Percentiles rank a stretch among this genome's conserved stretches.
Evolutionary conservation across 495 filamentous ascomycete species (phyloP).

Genomic region (Pseudevernia furfuracea): DNA sequence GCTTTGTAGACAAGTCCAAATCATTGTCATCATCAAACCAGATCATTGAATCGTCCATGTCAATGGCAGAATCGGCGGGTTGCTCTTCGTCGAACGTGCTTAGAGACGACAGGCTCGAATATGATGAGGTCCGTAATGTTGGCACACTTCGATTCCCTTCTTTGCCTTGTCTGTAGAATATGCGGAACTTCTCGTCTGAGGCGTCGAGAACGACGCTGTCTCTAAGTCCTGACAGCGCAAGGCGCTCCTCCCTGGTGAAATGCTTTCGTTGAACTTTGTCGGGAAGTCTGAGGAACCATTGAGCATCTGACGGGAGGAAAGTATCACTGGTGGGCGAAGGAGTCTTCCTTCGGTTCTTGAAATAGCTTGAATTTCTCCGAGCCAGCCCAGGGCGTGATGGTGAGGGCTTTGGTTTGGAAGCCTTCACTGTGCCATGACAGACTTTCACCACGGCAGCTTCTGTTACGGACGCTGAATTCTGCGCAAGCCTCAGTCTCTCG

Average conservation of each 20-base stretch:
- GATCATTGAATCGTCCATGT: conserved; percentile 49
- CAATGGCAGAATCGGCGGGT: conserved; percentile 30
- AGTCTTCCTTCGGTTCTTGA: conserved; percentile 33
- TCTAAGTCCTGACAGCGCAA: conserved; percentile 46
- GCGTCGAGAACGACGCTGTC: conserved; percentile 60
- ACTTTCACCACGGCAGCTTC: conserved; percentile 22
- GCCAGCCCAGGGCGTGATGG: conserved; percentile 36
- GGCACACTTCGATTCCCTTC: conserved; percentile 28
- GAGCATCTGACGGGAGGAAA: conserved; percentile 50
- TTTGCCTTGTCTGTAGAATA: conserved; percentile 32
- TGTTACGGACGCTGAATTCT: conserved; percentile 31
- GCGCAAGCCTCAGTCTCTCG: conserved; percentile 56
- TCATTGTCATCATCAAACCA: conserved; percentile 77
- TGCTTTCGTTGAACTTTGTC: conserved; percentile 62
- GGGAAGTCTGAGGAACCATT: conserved; percentile 64
- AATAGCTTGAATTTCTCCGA: conserved; percentile 33
- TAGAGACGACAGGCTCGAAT: conserved; percentile 29
- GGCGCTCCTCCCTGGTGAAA: conserved; percentile 67
- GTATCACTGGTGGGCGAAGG: conserved; percentile 35
- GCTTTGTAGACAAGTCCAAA: conserved; percentile 51
- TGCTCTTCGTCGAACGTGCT: conserved; percentile 32
- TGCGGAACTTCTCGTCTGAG: conserved; percentile 58
- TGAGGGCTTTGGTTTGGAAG: conserved; percentile 29
- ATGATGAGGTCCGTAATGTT: conserved; percentile 25
- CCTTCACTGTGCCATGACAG: conserved; percentile 24